Evolutionary conservation across 805 yeast species (phyloP), one percentile per base, ranked within the genome.

Genomic region (Kodamaea leandrae): DNA sequence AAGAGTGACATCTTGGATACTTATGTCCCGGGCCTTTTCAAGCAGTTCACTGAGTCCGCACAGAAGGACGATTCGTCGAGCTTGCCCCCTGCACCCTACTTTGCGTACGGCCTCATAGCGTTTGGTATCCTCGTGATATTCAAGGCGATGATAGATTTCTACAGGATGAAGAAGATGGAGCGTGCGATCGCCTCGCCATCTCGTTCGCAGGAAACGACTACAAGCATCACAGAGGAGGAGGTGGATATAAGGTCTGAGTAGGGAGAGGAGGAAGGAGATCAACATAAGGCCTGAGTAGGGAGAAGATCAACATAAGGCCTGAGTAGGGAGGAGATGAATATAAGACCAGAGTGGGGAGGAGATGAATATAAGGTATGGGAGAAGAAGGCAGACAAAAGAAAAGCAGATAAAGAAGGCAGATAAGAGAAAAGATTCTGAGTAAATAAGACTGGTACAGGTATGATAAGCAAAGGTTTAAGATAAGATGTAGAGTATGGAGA

Each of bases 121-220:
- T 66, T 85, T 34, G 98, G 98, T 1, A 55, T 75, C 1, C 72
- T 83, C 41, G 69, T 91, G 4, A 63, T 83, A 8, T 43, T 80
- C 13, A 85, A 83, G 54, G 80, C 96, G 9, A 47, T 85, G n/a
- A 63, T 73, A 34, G 93, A 85, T 57, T 91, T 82, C 58, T 72
- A 73, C 48, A 71, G 80, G 47, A 93, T 91, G n/a, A 80, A 83
- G 57, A 77, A 76, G 53, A 81, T 82, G 78, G 96, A 90, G 58
- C 66, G 64, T 43, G 74, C 68, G 16, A 82, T 86, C 20, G 58
- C 78, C 48, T 64, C 71, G 15, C 71, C 72, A 13, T 24, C 36
- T 10, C 27, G 24, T 8, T 41, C 32, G 4, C 14, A 27, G 15
- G 25, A 25, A 14, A 32, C 37, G n/a, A 38, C 41, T 3, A 37